These are phyloP conservation scores for Drosera capensis DNA, from an alignment of 148 eudicot genomes.

Conservation along the genomic window DNA sequence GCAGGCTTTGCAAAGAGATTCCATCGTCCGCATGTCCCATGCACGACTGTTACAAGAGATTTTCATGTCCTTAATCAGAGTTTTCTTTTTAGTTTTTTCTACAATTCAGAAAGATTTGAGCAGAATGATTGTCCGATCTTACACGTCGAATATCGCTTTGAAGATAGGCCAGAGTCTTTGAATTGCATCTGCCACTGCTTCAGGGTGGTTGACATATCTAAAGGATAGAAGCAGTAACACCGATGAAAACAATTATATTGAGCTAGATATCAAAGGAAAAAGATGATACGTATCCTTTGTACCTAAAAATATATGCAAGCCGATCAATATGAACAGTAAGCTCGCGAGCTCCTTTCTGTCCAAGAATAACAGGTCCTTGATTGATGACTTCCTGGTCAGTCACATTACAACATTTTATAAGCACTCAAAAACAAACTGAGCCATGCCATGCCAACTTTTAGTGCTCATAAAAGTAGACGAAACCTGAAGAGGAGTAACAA, in stretches of 20 bases:
- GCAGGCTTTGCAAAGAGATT: conserved; percentile 96
- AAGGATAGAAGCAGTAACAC: conserved; percentile 7
- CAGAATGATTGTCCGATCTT: conserved; percentile 14
- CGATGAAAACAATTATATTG: conserved; percentile 4
- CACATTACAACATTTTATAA: neutral
- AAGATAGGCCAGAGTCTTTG: conserved; percentile 93
- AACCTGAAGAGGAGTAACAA: conserved; percentile 88
- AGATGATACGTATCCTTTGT: conserved; percentile 6
- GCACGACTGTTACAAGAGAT: conserved; percentile 59
- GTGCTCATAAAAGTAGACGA: neutral
- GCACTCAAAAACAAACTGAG: neutral
- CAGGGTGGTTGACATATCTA: conserved; percentile 89
- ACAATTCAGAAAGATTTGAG: conserved; percentile 1
- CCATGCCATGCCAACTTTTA: conserved; percentile 6
- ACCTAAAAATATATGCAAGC: conserved; percentile 95
- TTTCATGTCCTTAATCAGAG: conserved; percentile 4
- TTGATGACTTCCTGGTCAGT: conserved; percentile 67
- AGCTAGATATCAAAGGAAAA: conserved; percentile 1
- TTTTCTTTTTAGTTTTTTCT: too few relatives aligned
- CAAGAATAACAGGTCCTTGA: conserved; percentile 73
- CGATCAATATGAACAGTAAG: conserved; percentile 96
- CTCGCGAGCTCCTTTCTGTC: conserved; percentile 81
- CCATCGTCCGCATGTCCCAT: conserved; percentile 99
- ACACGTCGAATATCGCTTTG: conserved; percentile 89
- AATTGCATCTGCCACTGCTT: conserved; percentile 98